Percentiles rank a stretch among this genome's conserved stretches.
phyloP scores from a whole-genome alignment of 2,329 filamentous ascomycete genomes.

The Aureobasidium sp. region DNA sequence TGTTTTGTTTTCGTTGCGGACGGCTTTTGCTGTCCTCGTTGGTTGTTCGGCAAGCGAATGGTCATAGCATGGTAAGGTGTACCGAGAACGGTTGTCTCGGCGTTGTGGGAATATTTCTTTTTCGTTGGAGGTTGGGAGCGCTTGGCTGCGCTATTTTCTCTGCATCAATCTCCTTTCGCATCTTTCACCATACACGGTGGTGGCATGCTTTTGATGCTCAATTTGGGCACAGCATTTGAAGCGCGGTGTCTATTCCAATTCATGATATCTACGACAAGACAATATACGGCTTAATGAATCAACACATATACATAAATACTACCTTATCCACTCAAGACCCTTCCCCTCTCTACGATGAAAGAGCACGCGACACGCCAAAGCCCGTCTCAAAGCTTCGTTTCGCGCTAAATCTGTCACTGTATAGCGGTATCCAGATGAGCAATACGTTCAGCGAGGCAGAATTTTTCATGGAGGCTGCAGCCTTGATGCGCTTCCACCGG shows the following conservation, averaged over 20 bases:
- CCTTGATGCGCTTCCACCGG: neutral
- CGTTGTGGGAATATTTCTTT: neutral
- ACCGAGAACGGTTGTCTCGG: slow-evolving; percentile 5
- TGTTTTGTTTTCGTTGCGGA: neutral
- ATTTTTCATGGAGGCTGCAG: neutral
- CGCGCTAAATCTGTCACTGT: neutral
- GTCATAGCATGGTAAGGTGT: slow-evolving; percentile 9
- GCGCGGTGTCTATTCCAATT: neutral
- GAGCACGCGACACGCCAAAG: neutral
- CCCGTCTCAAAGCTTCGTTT: neutral
- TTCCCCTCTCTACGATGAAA: neutral
- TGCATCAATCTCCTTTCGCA: neutral
- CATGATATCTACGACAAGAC: slow-evolving; percentile 1
- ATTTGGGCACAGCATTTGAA: neutral
- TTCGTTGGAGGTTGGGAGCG: neutral
- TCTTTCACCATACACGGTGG: neutral
- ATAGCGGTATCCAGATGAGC: neutral
- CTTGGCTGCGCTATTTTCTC: slow-evolving; percentile 1
- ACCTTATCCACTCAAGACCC: neutral
- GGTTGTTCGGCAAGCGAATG: neutral
- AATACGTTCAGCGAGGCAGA: neutral
- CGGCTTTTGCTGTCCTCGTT: neutral
- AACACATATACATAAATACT: neutral
- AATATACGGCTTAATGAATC: slow-evolving; percentile 2
- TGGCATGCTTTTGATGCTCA: neutral